Evolutionary conservation across 805 yeast species (phyloP).

Genomic region (Tetrapisispora namnaoensis): DNA sequence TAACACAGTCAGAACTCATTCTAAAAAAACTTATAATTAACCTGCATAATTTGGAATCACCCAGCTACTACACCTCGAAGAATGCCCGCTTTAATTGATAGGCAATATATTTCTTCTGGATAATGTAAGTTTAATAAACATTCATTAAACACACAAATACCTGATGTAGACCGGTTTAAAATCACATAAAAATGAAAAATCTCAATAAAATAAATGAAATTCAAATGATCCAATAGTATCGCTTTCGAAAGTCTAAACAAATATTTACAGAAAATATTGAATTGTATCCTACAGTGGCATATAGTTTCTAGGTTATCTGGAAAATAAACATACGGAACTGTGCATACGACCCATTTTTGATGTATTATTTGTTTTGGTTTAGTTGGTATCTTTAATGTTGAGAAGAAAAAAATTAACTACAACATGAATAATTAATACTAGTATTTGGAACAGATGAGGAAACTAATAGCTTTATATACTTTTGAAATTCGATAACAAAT

Average conservation of each 20-base stretch:
- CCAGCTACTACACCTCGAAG: constrained; percentile 26
- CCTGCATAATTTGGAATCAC: constrained; percentile 25
- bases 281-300: neutral
- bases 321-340: constrained; percentile 72
- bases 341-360: constrained; percentile 99
- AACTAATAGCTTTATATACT: too few species aligned
- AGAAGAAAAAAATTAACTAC: neutral
- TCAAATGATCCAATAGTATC: constrained; percentile 3
- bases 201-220: neutral
- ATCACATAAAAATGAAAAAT: neutral
- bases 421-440: too few species aligned
- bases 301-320: neutral
- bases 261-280: neutral
- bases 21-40: neutral
- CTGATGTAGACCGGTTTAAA: constrained; percentile 4
- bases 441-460: neutral
- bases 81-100: neutral
- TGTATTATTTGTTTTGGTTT: constrained; percentile 30
- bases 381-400: constrained; percentile 2
- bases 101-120: neutral
- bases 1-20: neutral
- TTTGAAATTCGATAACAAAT: too few species aligned
- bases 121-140: neutral
- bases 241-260: neutral
- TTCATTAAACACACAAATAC: neutral